A percentile compares a stretch with the other conserved stretches of the same genome.
These are phyloP conservation scores for Rhizopogon rudus DNA, from an alignment of 768 basidiomycete genomes.

Conservation along the genomic window DNA sequence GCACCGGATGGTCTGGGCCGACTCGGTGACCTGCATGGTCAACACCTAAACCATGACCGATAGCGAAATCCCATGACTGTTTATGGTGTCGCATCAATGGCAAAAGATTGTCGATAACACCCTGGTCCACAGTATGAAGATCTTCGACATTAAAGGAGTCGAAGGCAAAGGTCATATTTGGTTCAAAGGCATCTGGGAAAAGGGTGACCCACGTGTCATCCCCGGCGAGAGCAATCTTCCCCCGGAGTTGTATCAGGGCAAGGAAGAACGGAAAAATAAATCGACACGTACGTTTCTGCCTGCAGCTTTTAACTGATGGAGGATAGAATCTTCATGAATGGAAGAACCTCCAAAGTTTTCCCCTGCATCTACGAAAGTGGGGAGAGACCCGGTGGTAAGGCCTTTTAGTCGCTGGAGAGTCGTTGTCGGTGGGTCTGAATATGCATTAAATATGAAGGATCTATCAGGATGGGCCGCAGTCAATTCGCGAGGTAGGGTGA, in stretches of 20 bases:
- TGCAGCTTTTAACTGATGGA: conserved; percentile 61
- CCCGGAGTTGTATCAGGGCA: conserved; percentile 14
- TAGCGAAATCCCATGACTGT: conserved; percentile 75
- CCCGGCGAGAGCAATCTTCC: conserved; percentile 83
- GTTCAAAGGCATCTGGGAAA: conserved; percentile 71
- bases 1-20: conserved; percentile 82
- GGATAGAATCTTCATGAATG: conserved; percentile 83
- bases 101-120: conserved; percentile 80
- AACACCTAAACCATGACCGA: conserved; percentile 93
- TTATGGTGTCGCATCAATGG: conserved; percentile 58
- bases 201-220: conserved; percentile 96
- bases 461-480: conserved; percentile 56
- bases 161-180: conserved; percentile 75
- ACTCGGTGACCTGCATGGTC: conserved; percentile 96
- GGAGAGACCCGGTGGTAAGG: conserved; percentile 89
- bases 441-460: conserved; percentile 85
- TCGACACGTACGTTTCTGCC: conserved; percentile 52
- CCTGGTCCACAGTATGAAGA: conserved; percentile 90
- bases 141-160: conserved; percentile 99
- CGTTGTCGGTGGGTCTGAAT: conserved; percentile 92
- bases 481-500: conserved; percentile 75
- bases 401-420: conserved; percentile 95
- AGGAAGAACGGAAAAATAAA: not conserved
- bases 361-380: conserved; percentile 94
- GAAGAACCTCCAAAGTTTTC: conserved; percentile 86